Conservation (phyloP, 331 rosid genomes). For the Malus hybrid region DNA sequence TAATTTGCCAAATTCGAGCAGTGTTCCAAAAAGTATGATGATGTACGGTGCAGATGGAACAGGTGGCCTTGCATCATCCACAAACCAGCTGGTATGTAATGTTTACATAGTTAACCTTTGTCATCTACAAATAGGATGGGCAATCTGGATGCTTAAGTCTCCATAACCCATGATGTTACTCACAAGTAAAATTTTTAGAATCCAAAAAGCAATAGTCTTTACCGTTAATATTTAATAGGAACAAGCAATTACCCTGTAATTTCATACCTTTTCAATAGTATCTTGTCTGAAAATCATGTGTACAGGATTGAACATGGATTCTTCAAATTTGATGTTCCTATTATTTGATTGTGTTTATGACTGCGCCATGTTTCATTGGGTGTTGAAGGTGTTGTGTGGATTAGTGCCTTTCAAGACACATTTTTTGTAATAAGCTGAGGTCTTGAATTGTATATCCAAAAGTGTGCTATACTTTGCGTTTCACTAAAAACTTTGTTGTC, state of each 20-base stretch:
- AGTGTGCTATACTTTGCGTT: background rate
- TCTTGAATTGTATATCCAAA: background rate
- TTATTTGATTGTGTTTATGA: background rate
- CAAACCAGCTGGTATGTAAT: constrained; percentile 75
- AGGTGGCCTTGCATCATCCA: constrained; percentile 84
- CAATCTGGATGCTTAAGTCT: background rate
- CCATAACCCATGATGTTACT: background rate
- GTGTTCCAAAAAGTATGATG: constrained; percentile 54
- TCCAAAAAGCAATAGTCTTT: background rate
- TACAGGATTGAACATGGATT: background rate
- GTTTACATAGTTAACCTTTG: constrained; percentile 14
- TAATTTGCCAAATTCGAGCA: constrained; percentile 67
- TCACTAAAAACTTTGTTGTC: background rate
- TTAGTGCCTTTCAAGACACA: background rate
- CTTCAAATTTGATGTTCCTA: background rate
- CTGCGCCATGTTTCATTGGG: background rate
- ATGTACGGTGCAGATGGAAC: constrained; percentile 70
- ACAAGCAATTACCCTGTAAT: background rate
- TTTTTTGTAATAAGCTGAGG: background rate
- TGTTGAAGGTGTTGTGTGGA: background rate
- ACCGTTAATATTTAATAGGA: background rate
- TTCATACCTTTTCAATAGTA: background rate
- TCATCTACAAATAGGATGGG: background rate
- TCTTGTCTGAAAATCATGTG: background rate
- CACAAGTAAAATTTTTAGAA: background rate